Percentiles rank a stretch among this genome's conserved stretches.
Conservation (phyloP, 1,284 basidiomycete species). For the Fistulinella cinereoalba region DNA sequence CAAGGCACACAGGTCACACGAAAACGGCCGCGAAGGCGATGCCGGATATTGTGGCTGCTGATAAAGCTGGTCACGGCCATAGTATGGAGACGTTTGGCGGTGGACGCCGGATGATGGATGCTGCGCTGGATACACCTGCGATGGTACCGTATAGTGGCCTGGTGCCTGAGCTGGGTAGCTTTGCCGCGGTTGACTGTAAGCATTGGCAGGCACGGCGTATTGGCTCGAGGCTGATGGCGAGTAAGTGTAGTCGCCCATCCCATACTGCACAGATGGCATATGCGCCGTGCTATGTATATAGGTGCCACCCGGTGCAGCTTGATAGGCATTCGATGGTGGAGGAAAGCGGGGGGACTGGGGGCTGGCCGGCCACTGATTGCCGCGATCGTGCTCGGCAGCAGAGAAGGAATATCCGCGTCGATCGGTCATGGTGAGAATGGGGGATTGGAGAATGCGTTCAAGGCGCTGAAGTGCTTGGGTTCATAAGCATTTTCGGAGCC, state of each 20-base stretch:
- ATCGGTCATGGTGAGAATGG: slow-evolving; percentile 23
- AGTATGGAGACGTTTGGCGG: slow-evolving; percentile 25
- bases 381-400: slow-evolving; percentile 16
- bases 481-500: slow-evolving; percentile 36
- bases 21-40: slow-evolving; percentile 66
- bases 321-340: slow-evolving; percentile 21
- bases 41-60: slow-evolving; percentile 53
- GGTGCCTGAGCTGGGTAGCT: slow-evolving; percentile 24
- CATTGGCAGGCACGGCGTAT: slow-evolving; percentile 14
- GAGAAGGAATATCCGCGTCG: slow-evolving; percentile 31
- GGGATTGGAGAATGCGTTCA: slow-evolving; percentile 1
- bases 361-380: slow-evolving; percentile 23
- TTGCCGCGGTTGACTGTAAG: slow-evolving; percentile 30
- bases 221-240: slow-evolving; percentile 18
- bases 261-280: slow-evolving; percentile 22
- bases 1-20: slow-evolving; percentile 74
- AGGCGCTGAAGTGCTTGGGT: slow-evolving; percentile 18
- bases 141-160: slow-evolving; percentile 27
- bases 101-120: slow-evolving; percentile 19
- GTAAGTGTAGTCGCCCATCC: slow-evolving; percentile 21
- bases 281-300: slow-evolving; percentile 21
- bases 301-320: slow-evolving; percentile 16
- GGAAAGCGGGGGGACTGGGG: slow-evolving; percentile 24
- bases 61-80: slow-evolving; percentile 27
- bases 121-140: slow-evolving; percentile 27